Conservation (phyloP, 306 rosid species). For the Quercus ilex region DNA sequence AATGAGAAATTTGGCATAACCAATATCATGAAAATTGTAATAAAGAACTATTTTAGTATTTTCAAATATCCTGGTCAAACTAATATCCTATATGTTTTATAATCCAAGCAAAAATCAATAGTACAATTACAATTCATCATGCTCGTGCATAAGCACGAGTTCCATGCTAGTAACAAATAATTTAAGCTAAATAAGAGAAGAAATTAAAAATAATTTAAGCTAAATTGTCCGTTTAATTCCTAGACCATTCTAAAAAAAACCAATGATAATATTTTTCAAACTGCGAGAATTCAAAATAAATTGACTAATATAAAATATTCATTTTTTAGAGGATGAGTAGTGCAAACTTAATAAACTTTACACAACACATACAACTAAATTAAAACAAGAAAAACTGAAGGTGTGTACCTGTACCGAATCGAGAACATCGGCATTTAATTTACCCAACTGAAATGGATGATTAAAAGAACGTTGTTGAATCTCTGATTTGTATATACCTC, state of each 20-base stretch:
- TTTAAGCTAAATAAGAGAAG: background rate
- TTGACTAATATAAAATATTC: too few relatives aligned
- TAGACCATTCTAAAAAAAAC: background rate
- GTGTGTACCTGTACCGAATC: background rate
- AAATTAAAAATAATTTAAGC: background rate
- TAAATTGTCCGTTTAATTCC: background rate
- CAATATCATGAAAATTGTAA: too few relatives aligned
- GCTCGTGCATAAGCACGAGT: too few relatives aligned
- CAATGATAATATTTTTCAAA: background rate
- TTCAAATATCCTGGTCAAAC: fast-evolving
- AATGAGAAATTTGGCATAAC: too few relatives aligned
- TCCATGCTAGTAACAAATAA: too few relatives aligned
- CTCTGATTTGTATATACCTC: background rate
- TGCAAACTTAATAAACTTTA: too few relatives aligned
- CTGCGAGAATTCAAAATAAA: background rate
- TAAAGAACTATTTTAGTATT: too few relatives aligned
- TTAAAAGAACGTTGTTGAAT: background rate
- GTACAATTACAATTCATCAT: too few relatives aligned
- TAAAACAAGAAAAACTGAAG: background rate
- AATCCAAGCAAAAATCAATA: too few relatives aligned
- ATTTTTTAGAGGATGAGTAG: too few relatives aligned
- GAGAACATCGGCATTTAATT: background rate
- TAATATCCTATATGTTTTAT: too few relatives aligned
- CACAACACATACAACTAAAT: background rate
- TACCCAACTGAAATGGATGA: background rate